A percentile compares a stretch with the other conserved stretches of the same genome.
phyloP scores from a whole-genome alignment of 345 rosid genomes.

The Citrus glauca region DNA sequence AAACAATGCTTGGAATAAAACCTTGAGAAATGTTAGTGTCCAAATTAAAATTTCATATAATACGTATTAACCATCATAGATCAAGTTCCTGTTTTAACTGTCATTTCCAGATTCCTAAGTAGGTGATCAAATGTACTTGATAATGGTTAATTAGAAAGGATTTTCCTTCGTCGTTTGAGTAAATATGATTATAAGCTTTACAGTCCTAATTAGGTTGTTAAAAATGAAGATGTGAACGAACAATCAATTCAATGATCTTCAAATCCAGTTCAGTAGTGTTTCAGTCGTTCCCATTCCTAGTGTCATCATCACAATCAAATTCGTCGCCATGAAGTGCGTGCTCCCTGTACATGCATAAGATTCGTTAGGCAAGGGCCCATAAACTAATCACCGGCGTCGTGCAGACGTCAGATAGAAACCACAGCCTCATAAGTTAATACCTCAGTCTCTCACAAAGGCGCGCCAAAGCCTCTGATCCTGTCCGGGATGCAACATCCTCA shows the following conservation, averaged over 20 bases:
- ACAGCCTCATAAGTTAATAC: slow-evolving; percentile 24
- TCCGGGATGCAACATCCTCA: slow-evolving; percentile 77
- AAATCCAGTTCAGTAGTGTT: neutral
- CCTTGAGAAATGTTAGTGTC: neutral
- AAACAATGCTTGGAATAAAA: neutral
- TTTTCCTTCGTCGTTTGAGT: neutral
- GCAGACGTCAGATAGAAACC: neutral
- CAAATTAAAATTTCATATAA: neutral
- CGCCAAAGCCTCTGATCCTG: slow-evolving; percentile 87
- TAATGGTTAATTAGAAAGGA: neutral
- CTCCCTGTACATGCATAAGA: slow-evolving; percentile 55
- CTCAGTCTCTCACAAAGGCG: slow-evolving; percentile 90
- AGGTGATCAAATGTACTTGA: neutral
- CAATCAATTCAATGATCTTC: neutral
- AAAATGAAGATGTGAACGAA: neutral
- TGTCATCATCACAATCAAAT: slow-evolving; percentile 30
- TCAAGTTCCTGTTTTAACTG: neutral
- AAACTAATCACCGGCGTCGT: neutral
- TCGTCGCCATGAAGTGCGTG: slow-evolving; percentile 46
- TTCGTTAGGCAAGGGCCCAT: neutral
- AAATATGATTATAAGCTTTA: neutral
- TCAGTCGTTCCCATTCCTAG: slow-evolving; percentile 4
- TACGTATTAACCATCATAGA: neutral
- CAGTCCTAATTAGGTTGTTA: slow-evolving; percentile 1
- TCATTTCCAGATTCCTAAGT: neutral